A percentile compares a stretch with the other conserved stretches of the same genome.
Evolutionary conservation across 2,329 filamentous ascomycete species (phyloP).

Genomic region (Aspergillus neotritici): DNA sequence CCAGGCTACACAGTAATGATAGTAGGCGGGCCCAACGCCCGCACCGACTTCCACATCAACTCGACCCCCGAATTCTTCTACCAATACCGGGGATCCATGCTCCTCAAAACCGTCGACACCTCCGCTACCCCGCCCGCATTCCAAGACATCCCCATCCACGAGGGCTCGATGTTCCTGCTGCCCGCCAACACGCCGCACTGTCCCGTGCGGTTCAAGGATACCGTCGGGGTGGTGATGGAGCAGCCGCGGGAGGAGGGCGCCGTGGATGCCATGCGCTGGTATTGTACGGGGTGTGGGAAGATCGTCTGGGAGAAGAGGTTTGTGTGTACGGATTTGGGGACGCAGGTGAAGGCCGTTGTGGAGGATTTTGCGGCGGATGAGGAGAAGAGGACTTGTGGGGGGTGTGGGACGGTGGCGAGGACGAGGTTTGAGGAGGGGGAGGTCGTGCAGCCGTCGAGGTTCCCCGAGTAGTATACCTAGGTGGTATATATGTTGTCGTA

Average conservation of each 20-base stretch:
- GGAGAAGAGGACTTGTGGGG: constrained; percentile 65
- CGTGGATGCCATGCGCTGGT: constrained; percentile 82
- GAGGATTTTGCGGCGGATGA: constrained; percentile 69
- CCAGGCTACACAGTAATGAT: constrained; percentile 90
- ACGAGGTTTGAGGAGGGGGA: constrained; percentile 37
- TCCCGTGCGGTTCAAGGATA: constrained; percentile 86
- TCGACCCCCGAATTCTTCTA: constrained; percentile 96
- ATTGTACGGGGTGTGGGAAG: constrained; percentile 65
- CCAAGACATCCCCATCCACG: constrained; percentile 79
- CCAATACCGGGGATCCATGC: constrained; percentile 88
- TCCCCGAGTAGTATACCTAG: constrained; percentile 26
- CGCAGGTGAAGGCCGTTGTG: constrained; percentile 89
- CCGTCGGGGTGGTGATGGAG: constrained; percentile 90
- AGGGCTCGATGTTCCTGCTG: constrained; percentile 90
- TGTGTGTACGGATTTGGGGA: constrained; percentile 82
- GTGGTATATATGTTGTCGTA: not conserved
- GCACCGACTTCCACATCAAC: constrained; percentile 99
- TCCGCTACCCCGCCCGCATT: constrained; percentile 52
- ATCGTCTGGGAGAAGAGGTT: constrained; percentile 83
- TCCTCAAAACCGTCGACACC: constrained; percentile 80
- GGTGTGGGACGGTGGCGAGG: constrained; percentile 71
- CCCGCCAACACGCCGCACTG: constrained; percentile 96
- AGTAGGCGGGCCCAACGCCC: constrained; percentile 90
- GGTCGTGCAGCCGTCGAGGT: constrained; percentile 38
- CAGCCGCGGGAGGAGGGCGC: constrained; percentile 66